These are phyloP conservation scores for Papiliotrema laurentii DNA, from an alignment of 1,284 basidiomycete genomes.

Conservation along the genomic window DNA sequence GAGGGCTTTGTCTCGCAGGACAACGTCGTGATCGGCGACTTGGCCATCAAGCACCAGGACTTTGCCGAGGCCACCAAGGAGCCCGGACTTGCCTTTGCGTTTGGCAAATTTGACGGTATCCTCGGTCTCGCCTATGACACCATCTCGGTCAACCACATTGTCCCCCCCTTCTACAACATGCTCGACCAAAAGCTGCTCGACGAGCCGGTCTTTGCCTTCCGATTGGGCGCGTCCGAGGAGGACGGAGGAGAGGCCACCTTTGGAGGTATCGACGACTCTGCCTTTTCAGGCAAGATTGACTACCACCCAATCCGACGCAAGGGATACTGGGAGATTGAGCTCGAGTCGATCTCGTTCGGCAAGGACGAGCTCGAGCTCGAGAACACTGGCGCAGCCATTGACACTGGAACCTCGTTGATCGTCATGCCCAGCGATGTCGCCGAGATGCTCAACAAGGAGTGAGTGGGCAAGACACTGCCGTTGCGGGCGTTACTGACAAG, in stretches of 20 bases:
- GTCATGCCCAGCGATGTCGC: slow-evolving; percentile 84
- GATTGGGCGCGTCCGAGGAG: slow-evolving; percentile 76
- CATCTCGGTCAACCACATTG: slow-evolving; percentile 85
- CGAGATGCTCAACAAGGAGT: slow-evolving; percentile 94
- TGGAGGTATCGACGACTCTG: slow-evolving; percentile 78
- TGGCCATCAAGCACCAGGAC: slow-evolving; percentile 70
- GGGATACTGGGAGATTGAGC: slow-evolving; percentile 98
- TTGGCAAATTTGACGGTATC: slow-evolving; percentile 92
- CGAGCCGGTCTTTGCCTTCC: slow-evolving; percentile 89
- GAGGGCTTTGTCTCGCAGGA: slow-evolving; percentile 94
- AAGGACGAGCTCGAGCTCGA: slow-evolving; percentile 79
- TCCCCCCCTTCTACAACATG: slow-evolving; percentile 95
- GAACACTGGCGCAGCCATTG: slow-evolving; percentile 90
- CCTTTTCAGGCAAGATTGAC: slow-evolving; percentile 75
- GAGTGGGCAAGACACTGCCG: slow-evolving; percentile 26
- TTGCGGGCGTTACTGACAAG: slow-evolving; percentile 12
- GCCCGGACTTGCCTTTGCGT: slow-evolving; percentile 95
- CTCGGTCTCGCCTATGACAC: slow-evolving; percentile 94
- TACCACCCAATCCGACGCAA: slow-evolving; percentile 93
- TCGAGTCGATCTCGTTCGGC: slow-evolving; percentile 79
- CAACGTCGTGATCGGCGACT: slow-evolving; percentile 74
- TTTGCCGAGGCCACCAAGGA: slow-evolving; percentile 97
- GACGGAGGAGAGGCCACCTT: slow-evolving; percentile 93
- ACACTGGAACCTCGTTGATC: slow-evolving; percentile 65
- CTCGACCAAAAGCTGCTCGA: slow-evolving; percentile 78